Conservation (phyloP, 805 yeast genomes). For the Candida odintsovae region DNA sequence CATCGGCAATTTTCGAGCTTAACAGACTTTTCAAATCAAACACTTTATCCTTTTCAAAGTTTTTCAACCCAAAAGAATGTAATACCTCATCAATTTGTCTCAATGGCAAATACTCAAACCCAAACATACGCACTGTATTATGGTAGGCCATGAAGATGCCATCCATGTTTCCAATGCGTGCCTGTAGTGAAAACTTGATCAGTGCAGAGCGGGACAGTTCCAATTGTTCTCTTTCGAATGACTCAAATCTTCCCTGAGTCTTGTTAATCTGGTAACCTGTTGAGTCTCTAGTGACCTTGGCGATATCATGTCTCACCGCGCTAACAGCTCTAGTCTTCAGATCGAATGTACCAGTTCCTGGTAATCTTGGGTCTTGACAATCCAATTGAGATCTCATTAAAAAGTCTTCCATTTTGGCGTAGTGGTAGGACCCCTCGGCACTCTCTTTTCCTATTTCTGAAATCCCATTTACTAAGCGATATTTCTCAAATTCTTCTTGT, state of each 20-base stretch:
- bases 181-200: constrained; percentile 84
- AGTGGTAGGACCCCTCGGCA: constrained; percentile 52
- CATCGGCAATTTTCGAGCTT: constrained; percentile 46
- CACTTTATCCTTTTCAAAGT: background rate
- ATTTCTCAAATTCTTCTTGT: constrained; percentile 42
- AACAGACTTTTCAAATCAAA: constrained; percentile 12
- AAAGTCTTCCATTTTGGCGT: constrained; percentile 61
- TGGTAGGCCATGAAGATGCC: constrained; percentile 93
- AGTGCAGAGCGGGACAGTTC: constrained; percentile 74
- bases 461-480: constrained; percentile 11
- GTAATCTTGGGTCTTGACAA: constrained; percentile 67
- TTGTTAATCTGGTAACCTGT: constrained; percentile 64
- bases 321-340: constrained; percentile 88
- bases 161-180: constrained; percentile 94
- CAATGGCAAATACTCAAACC: constrained; percentile 83
- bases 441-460: constrained; percentile 14
- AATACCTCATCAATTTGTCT: constrained; percentile 60
- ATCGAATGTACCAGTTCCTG: constrained; percentile 91
- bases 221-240: constrained; percentile 73
- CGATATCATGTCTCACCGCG: constrained; percentile 73
- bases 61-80: constrained; percentile 37
- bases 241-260: constrained; percentile 61
- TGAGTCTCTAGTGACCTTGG: constrained; percentile 35
- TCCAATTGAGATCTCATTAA: constrained; percentile 89
- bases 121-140: constrained; percentile 73